Conservation (phyloP, 164 flowering plant genomes). For the Liriodendron chinense region DNA sequence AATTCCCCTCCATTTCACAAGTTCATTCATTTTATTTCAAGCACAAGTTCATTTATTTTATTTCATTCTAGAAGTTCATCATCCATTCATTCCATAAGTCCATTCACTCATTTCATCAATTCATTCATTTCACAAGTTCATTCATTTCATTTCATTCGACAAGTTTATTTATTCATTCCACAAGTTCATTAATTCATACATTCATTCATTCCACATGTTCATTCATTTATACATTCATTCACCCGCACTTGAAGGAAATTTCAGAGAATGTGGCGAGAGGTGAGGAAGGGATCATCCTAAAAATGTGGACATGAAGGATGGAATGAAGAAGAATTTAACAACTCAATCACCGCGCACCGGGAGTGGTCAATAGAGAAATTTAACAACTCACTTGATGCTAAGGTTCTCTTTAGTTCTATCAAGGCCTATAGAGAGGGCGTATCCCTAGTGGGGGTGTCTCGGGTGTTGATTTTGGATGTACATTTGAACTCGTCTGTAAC, state of each 20-base stretch:
- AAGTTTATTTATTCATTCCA: too few species aligned
- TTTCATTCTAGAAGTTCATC: too few species aligned
- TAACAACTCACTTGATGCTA: constrained; percentile 65
- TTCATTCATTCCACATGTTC: too few species aligned
- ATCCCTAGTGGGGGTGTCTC: constrained; percentile 87
- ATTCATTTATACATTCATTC: constrained; percentile 65
- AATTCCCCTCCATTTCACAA: too few species aligned
- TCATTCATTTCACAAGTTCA: too few species aligned
- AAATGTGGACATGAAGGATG: constrained; percentile 56
- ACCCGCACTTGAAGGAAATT: constrained; percentile 67
- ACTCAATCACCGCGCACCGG: constrained; percentile 51
- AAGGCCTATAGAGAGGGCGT: constrained; percentile 97
- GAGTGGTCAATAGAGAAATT: constrained; percentile 65
- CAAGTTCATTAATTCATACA: too few species aligned
- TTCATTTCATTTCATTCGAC: too few species aligned
- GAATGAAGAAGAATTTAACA: constrained; percentile 83
- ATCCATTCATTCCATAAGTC: too few species aligned
- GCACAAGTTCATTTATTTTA: too few species aligned
- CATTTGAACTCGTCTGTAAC: constrained; percentile 86
- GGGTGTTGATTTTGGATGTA: constrained; percentile 71
- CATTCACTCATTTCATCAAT: too few species aligned
- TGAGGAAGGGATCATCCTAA: constrained; percentile 19
- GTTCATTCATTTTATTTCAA: too few species aligned
- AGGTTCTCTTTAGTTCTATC: constrained; percentile 71
- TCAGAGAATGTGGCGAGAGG: constrained; percentile 6